Evolutionary conservation across 345 rosid genomes (phyloP).

Genomic region (Citrus hindsii): DNA sequence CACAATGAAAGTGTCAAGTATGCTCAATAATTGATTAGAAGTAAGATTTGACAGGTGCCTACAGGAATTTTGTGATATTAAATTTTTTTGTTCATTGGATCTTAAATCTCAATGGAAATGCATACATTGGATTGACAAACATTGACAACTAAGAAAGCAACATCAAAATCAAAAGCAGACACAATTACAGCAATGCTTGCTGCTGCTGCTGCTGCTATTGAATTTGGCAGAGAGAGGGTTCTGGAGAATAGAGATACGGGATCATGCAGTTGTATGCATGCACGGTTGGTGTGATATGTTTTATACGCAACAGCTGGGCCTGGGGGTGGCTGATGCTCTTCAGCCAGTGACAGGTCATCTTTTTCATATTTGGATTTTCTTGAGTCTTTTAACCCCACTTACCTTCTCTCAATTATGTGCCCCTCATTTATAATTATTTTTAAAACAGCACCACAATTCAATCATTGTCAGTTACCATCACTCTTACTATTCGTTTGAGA

Average conservation of each 20-base stretch:
- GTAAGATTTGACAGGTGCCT: not conserved
- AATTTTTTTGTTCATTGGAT: not conserved
- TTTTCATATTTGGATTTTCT: not conserved
- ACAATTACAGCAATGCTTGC: not conserved
- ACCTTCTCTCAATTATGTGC: not conserved
- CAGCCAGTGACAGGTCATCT: not conserved
- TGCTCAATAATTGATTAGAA: not conserved
- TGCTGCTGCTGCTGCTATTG: not conserved
- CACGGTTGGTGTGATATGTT: slow-evolving; percentile 5
- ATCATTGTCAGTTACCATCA: not conserved
- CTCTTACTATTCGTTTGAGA: no score
- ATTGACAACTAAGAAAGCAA: slow-evolving; percentile 7
- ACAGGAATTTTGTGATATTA: not conserved
- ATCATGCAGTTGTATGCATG: not conserved
- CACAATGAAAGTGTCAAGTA: not conserved
- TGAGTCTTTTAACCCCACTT: not conserved
- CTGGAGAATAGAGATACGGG: not conserved
- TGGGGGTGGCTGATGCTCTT: not conserved
- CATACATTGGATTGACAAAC: not conserved
- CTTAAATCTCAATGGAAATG: not conserved
- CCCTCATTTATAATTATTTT: not conserved
- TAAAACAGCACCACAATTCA: not conserved
- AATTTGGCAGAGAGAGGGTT: not conserved
- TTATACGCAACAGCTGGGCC: slow-evolving; percentile 2
- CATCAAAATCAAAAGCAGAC: not conserved